Evolutionary conservation across 805 yeast genomes (phyloP), one percentile per base, ranked within the genome.

Genomic region (Candida boleticola): DNA sequence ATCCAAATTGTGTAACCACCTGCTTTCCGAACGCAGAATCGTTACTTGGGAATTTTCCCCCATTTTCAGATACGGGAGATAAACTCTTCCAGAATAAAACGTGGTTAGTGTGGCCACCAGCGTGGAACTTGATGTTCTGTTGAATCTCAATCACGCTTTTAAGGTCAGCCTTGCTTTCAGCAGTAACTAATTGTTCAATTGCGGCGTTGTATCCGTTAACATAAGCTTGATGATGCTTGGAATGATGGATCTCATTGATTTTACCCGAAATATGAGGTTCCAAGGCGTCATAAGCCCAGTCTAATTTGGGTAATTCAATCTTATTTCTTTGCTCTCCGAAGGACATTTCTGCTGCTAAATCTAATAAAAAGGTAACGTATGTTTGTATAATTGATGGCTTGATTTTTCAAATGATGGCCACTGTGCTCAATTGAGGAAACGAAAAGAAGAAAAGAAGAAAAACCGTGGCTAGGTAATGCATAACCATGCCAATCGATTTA

Each of bases 21-120:
- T 58, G 60, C 49, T 57, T 55, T 44, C 68, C 74, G 37, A 74
- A 57, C 21, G 62, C 68, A 3, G 66, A 54, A 34, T 77, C 74
- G 34, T 74, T 44, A 13, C 52, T 27, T 40, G 87, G 82, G 30
- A 71, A 64, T 56, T 74, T 73, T 59, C 96, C 97, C 17, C 79
- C 79, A 36, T 72, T 72, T 43, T 60, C 59, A 43, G 59, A 61
- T 43, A 51, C 60, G 16, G 79, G 78, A 6, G 77, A 67, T 56
- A 74, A 64, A 51, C 66, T 71, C 49, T 72, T 70, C 77, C 77
- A 74, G 60, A 74, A 74, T 46, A 73, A 60, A 39, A 71, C 64
- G 48, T 74, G 79, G 63, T 74, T 74, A 46, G 71, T 64, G 61
- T 73, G 73, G 18, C 78, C 78, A 40, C 78, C 78, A 40, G 75